A percentile compares a stretch with the other conserved stretches of the same genome.
These are phyloP conservation scores for Chytriomyces sp. DNA, from an alignment of 192 early-diverging fungal species.

Conservation along the genomic window DNA sequence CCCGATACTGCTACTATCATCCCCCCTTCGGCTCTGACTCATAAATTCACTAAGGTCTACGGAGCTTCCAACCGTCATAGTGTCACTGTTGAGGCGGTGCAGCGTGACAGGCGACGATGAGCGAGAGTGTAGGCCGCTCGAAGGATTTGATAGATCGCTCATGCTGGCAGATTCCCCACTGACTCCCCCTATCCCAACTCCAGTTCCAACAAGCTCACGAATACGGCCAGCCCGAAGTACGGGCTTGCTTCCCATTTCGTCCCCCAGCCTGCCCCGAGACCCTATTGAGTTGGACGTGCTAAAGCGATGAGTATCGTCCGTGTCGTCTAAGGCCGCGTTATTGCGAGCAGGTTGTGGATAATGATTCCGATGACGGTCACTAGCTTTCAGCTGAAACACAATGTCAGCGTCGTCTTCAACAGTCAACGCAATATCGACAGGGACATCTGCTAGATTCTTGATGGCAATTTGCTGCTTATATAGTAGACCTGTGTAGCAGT, in stretches of 20 bases:
- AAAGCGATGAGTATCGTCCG: not conserved
- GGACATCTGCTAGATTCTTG: conserved; percentile 75
- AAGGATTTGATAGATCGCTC: conserved; percentile 53
- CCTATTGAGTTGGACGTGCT: not conserved
- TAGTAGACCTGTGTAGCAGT: conserved; percentile 90
- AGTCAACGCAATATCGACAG: conserved; percentile 75
- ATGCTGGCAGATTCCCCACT: conserved; percentile 24
- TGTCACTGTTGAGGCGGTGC: conserved; percentile 11
- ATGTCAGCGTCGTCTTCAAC: conserved; percentile 43
- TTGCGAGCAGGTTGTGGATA: not conserved
- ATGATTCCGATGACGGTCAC: conserved; percentile 22
- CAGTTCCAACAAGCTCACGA: conserved; percentile 20
- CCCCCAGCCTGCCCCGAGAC: not conserved
- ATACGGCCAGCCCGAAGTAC: conserved; percentile 6
- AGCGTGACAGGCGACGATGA: conserved; percentile 22
- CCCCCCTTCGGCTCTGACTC: not conserved
- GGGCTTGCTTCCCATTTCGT: not conserved
- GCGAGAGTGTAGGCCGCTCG: conserved; percentile 31
- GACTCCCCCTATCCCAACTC: not conserved
- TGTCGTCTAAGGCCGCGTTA: not conserved
- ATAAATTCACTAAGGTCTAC: conserved; percentile 19
- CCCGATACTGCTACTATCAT: conserved; percentile 3
- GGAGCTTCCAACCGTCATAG: conserved; percentile 16
- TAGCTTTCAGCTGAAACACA: conserved; percentile 52
- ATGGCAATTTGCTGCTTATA: conserved; percentile 76